Conservation (phyloP, 1,284 basidiomycete genomes). For the Xerocomus cyaneibrunnescens region DNA sequence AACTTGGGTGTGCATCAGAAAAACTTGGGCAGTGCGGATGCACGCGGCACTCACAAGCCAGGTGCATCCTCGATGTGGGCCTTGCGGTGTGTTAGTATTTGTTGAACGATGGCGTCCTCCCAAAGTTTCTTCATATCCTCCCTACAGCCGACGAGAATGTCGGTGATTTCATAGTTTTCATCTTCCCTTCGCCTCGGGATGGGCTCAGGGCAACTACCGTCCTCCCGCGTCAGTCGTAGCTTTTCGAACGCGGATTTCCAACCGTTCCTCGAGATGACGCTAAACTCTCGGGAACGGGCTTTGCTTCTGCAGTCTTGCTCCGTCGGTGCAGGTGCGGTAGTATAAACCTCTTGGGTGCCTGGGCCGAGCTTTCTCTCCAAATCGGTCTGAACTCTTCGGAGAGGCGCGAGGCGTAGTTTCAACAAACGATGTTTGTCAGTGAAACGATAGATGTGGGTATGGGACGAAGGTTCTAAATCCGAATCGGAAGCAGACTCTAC, state of each 20-base stretch:
- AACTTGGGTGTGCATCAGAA: slow-evolving; percentile 32
- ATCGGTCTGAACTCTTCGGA: slow-evolving; percentile 56
- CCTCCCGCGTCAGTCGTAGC: slow-evolving; percentile 34
- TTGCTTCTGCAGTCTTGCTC: slow-evolving; percentile 13
- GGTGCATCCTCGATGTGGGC: slow-evolving; percentile 60
- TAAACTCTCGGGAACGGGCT: slow-evolving; percentile 44
- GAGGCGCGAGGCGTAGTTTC: slow-evolving; percentile 54
- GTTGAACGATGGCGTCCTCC: slow-evolving; percentile 57
- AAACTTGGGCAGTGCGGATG: background rate
- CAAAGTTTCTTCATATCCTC: slow-evolving; percentile 67
- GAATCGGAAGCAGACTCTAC: slow-evolving; percentile 40
- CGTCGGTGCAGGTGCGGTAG: slow-evolving; percentile 40
- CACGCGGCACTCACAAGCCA: slow-evolving; percentile 57
- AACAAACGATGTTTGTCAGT: slow-evolving; percentile 61
- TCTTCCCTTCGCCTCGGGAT: slow-evolving; percentile 40
- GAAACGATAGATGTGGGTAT: slow-evolving; percentile 44
- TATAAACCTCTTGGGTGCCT: slow-evolving; percentile 49
- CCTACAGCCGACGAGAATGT: slow-evolving; percentile 56
- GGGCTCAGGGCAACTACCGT: slow-evolving; percentile 11
- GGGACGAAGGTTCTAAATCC: slow-evolving; percentile 25
- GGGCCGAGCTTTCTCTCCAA: slow-evolving; percentile 61
- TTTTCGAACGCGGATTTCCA: slow-evolving; percentile 61
- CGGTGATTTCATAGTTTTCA: slow-evolving; percentile 52
- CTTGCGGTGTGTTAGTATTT: slow-evolving; percentile 51
- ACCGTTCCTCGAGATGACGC: slow-evolving; percentile 55